A percentile compares a stretch with the other conserved stretches of the same genome.
phyloP scores from a whole-genome alignment of 108 stramenopile species.

The Skeletonema potamos region DNA sequence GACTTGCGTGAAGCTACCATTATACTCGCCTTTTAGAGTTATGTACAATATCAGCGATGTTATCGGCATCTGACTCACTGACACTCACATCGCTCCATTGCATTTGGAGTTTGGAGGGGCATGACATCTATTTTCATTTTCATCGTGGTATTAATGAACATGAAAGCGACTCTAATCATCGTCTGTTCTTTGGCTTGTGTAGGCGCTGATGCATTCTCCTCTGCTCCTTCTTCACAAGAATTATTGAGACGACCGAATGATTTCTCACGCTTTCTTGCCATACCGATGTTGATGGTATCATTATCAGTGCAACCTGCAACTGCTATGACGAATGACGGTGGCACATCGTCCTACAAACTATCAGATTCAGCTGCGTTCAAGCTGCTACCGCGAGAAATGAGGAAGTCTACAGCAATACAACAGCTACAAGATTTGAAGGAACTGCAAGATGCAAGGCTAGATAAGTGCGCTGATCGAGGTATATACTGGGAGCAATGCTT shows the following conservation, averaged over 20 bases:
- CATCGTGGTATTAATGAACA: not conserved
- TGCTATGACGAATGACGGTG: not conserved
- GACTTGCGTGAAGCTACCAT: not conserved
- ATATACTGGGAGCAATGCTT: conserved; percentile 1
- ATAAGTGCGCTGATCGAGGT: not conserved
- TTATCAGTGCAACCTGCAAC: not conserved
- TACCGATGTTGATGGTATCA: not conserved
- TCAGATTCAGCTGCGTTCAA: conserved; percentile 7
- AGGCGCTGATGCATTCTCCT: not conserved
- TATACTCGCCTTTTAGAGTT: not conserved
- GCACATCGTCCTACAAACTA: not conserved
- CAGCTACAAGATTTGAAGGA: conserved; percentile 2
- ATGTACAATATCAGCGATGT: not conserved
- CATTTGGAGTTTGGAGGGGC: too few species aligned
- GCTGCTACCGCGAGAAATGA: not conserved
- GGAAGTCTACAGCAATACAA: not conserved
- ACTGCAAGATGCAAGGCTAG: not conserved
- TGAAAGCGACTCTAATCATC: not conserved
- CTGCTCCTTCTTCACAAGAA: not conserved
- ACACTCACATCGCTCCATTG: too few species aligned
- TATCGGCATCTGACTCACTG: not conserved
- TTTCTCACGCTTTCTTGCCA: not conserved
- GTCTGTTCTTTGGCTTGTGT: not conserved
- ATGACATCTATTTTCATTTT: not conserved
- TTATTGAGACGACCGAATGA: not conserved